Percentiles rank a stretch among this genome's conserved stretches.
phyloP scores from a whole-genome alignment of 2,329 filamentous ascomycete species.

The Diaporthe sp. region DNA sequence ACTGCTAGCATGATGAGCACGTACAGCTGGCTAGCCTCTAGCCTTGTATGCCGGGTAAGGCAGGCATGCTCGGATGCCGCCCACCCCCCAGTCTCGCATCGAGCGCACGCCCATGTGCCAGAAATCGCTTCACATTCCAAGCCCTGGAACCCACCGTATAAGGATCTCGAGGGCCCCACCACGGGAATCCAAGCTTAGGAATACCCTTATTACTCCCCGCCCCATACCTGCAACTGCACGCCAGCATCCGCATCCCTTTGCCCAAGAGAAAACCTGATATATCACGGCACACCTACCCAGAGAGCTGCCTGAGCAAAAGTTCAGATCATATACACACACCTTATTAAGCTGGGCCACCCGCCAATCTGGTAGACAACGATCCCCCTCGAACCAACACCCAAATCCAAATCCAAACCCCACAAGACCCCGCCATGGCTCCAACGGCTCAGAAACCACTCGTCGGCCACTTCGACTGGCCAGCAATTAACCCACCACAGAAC shows the following conservation, averaged over 20 bases:
- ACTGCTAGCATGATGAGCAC: background rate
- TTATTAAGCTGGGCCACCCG: background rate
- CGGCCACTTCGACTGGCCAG: conserved; percentile 17
- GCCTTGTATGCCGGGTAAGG: background rate
- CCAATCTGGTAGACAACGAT: background rate
- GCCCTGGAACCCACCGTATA: conserved; percentile 15
- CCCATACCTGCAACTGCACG: background rate
- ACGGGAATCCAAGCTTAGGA: conserved; percentile 1
- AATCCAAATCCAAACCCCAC: background rate
- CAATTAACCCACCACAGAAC: conserved; percentile 7
- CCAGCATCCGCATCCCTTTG: conserved; percentile 8
- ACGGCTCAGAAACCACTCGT: conserved; percentile 26
- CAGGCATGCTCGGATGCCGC: background rate
- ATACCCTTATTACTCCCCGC: conserved; percentile 2
- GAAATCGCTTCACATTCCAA: conserved; percentile 25
- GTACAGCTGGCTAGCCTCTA: conserved; percentile 19
- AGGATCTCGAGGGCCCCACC: conserved; percentile 4
- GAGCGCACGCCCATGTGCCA: conserved; percentile 3
- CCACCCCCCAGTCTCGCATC: background rate
- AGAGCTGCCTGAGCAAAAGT: background rate
- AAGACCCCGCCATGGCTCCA: conserved; percentile 22
- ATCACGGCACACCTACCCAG: background rate
- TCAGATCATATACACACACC: too few species aligned
- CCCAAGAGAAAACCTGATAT: background rate
- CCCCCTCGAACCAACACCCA: background rate